Evolutionary conservation across 441 rosid species (phyloP).

Genomic region (Geranium incanum): DNA sequence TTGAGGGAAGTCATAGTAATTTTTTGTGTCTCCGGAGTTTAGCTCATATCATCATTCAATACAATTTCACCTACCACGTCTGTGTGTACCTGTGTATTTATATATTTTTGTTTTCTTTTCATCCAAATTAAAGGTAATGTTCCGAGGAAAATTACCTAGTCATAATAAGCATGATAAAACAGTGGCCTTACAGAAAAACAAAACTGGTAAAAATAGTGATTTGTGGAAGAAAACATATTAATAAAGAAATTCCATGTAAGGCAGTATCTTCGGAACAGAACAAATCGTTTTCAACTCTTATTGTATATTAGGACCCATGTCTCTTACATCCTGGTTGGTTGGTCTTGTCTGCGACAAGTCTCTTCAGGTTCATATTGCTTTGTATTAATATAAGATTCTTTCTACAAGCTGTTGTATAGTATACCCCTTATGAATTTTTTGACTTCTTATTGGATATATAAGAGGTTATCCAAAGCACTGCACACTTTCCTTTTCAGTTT

Average conservation of each 20-base stretch:
- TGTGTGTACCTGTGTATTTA: background rate
- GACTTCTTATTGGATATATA: background rate
- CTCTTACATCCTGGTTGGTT: background rate
- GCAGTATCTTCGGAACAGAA: background rate
- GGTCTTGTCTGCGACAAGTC: background rate
- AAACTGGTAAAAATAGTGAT: background rate
- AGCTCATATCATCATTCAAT: background rate
- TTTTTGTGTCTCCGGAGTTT: background rate
- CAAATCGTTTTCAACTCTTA: background rate
- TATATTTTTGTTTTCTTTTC: background rate
- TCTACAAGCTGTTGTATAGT: background rate
- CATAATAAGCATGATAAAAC: background rate
- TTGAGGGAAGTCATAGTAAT: constrained; percentile 1
- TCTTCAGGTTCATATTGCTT: background rate
- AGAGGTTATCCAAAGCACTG: background rate
- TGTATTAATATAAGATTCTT: background rate
- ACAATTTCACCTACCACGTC: background rate
- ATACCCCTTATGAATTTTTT: background rate
- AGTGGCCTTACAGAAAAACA: background rate
- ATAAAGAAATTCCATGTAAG: background rate
- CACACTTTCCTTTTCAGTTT: background rate
- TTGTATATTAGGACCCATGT: background rate
- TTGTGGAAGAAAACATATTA: background rate
- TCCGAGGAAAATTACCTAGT: background rate
- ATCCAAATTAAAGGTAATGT: background rate